These are phyloP conservation scores for Daldinia concentrica DNA, from an alignment of 495 filamentous ascomycete species.

Conservation along the genomic window DNA sequence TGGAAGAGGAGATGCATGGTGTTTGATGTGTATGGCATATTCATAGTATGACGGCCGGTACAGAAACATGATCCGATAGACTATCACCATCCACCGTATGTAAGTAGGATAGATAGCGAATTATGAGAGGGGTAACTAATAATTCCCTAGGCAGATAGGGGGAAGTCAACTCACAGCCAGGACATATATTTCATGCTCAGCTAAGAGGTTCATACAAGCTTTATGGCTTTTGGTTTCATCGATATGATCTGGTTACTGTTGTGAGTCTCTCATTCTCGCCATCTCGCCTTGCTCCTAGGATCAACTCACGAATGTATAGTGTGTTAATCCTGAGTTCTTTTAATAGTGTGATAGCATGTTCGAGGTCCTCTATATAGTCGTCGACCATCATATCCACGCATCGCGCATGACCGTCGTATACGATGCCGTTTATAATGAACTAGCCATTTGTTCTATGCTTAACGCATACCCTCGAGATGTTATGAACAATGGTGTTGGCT, in stretches of 20 bases:
- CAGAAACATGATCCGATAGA: constrained; percentile 60
- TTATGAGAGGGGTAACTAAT: neutral
- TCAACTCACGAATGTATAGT: constrained; percentile 60
- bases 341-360: constrained; percentile 70
- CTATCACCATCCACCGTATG: neutral
- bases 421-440: constrained; percentile 75
- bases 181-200: constrained; percentile 79
- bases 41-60: constrained; percentile 64
- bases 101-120: neutral
- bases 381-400: constrained; percentile 64
- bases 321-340: constrained; percentile 70
- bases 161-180: constrained; percentile 68
- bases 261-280: neutral
- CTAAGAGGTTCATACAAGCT: constrained; percentile 70
- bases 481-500: neutral
- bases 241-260: constrained; percentile 61
- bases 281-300: neutral
- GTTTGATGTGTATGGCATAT: constrained; percentile 62
- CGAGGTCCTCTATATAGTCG: constrained; percentile 54
- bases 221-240: constrained; percentile 69
- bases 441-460: neutral
- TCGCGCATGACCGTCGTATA: constrained; percentile 59
- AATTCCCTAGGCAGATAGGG: constrained; percentile 11
- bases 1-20: constrained; percentile 69
- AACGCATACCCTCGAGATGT: neutral